Base-by-base conservation (phyloP, 1,139 yeast genomes). In the Wickerhamiella infanticola region DNA sequence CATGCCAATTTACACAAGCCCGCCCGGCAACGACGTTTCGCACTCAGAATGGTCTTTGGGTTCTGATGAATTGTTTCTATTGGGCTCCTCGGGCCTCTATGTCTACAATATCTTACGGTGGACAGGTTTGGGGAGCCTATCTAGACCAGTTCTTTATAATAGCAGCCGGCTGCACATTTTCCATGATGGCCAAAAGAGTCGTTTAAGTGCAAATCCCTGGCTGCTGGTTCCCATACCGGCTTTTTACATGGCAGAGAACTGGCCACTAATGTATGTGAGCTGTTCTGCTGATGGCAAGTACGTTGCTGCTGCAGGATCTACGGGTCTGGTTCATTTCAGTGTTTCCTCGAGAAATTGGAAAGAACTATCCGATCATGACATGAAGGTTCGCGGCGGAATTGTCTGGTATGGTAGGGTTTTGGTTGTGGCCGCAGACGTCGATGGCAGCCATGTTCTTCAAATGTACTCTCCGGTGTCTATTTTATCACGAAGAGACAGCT, bases 371-470 rank as follows among this genome's bases (percentile, higher is more conserved):
- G 68, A 65, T 43, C 52, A 53, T 23, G 68, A 66, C 42, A 61
- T 65, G 43, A 53, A 64, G 13, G 68, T 68, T 6, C 59, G 65
- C n/a, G 70, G 68, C 8, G 69, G 70, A 2, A 58, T 68, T 54
- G 54, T 61, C 7, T 68, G 73, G 73, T 64, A 60, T 49, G 64
- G 64, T n/a, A 58, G 63, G 41, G 53, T 58, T 39, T 51, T 68
- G 29, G 55, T 68, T 23, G 62, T 61, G 4, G 66, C 68, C 1
- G 63, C 62, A 1, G 60, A 61, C 35, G 57, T 63, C 1, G 63
- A 58, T 23, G 45, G 48, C 6, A 50, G 51, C 4, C 58, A 60
- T 24, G 59, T 62, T 47, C 48, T 67, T 5, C 58, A 64, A 13
- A 53, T 66, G 38, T 67, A 60, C 45, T 60, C 66, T 1, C 59